phyloP scores from a whole-genome alignment of 257 asterid species.

The Osmanthus fragrans region DNA sequence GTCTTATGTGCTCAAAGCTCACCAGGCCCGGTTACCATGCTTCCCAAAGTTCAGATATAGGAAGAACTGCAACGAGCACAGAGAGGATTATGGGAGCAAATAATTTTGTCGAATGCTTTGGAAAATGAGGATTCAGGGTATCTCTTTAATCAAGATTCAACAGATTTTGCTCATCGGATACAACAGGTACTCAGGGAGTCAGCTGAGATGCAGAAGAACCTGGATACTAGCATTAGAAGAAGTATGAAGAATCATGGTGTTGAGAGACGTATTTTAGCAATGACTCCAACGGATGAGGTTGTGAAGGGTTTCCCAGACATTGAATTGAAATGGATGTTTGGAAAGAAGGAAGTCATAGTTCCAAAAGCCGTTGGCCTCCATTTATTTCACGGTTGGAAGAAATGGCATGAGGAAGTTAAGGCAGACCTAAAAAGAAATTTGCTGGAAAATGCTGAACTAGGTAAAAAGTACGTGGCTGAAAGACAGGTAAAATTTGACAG shows the following conservation, averaged over 20 bases:
- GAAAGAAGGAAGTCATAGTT: constrained; percentile 66
- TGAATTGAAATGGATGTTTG: constrained; percentile 94
- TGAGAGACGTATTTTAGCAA: constrained; percentile 68
- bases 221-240: constrained; percentile 64
- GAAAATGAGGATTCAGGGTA: constrained; percentile 50
- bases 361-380: constrained; percentile 72
- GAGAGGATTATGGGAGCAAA: constrained; percentile 68
- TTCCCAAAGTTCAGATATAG: constrained; percentile 72
- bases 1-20: constrained; percentile 49
- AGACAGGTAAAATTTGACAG: constrained; percentile 65
- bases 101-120: constrained; percentile 55
- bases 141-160: constrained; percentile 43
- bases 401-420: constrained; percentile 85
- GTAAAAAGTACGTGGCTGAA: constrained; percentile 80
- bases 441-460: constrained; percentile 70
- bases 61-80: constrained; percentile 76
- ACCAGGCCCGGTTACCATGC: constrained; percentile 57
- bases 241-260: constrained; percentile 69
- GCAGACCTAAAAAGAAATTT: constrained; percentile 60
- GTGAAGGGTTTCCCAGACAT: constrained; percentile 86
- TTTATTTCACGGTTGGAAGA: constrained; percentile 86
- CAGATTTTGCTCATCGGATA: constrained; percentile 63
- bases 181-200: constrained; percentile 65
- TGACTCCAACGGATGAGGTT: constrained; percentile 75
- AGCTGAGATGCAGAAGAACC: constrained; percentile 67